Evolutionary conservation across 495 filamentous ascomycete species (phyloP).

Genomic region (Trichoderma virens): DNA sequence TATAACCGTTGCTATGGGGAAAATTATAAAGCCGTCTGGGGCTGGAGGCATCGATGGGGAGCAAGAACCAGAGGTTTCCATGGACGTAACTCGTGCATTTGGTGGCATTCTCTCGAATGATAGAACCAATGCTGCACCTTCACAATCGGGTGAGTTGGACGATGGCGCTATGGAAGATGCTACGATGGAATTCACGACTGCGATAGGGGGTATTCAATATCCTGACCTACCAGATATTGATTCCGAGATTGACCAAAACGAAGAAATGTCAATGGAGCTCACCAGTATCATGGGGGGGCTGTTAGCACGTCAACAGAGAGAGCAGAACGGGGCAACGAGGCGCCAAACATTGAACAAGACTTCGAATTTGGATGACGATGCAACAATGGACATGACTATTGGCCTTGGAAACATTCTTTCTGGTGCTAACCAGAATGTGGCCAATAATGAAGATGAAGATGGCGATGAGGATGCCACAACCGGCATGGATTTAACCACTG

Average conservation of each 20-base stretch:
- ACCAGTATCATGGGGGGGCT: slow-evolving; percentile 66
- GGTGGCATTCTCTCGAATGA: slow-evolving; percentile 65
- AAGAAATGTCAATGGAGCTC: slow-evolving; percentile 78
- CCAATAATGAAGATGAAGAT: not conserved
- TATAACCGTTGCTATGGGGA: slow-evolving; percentile 49
- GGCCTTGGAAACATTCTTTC: slow-evolving; percentile 60
- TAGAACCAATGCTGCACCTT: slow-evolving; percentile 17
- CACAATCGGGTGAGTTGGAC: slow-evolving; percentile 15
- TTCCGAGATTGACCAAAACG: slow-evolving; percentile 32
- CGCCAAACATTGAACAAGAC: slow-evolving; percentile 21
- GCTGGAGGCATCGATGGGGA: slow-evolving; percentile 21
- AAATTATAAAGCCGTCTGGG: slow-evolving; percentile 37
- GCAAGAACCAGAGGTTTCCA: slow-evolving; percentile 61
- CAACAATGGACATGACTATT: slow-evolving; percentile 64
- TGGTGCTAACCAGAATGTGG: not conserved
- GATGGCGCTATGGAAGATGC: slow-evolving; percentile 37
- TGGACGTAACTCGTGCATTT: slow-evolving; percentile 77
- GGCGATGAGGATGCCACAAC: slow-evolving; percentile 28
- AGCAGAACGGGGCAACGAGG: slow-evolving; percentile 17
- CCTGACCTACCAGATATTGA: slow-evolving; percentile 18
- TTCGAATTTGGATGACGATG: slow-evolving; percentile 30
- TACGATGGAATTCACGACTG: slow-evolving; percentile 56
- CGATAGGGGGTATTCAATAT: slow-evolving; percentile 48
- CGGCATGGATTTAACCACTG: slow-evolving; percentile 44
- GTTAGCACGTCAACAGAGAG: slow-evolving; percentile 31